phyloP scores from a whole-genome alignment of 805 yeast species.

The Saturnispora saitoi region DNA sequence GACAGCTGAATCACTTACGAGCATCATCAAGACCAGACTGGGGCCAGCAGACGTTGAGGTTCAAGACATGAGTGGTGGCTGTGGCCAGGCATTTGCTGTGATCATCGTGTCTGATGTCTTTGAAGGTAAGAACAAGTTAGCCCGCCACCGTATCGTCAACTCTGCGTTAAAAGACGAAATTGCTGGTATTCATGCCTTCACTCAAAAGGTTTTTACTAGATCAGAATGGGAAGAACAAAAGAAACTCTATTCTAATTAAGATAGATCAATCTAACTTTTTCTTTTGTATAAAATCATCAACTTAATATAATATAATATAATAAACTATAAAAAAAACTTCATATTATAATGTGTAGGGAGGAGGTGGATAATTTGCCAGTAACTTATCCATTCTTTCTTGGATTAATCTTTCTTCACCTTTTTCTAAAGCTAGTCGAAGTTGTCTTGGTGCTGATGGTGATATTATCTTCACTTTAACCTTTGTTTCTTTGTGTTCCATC shows the following conservation, averaged over 20 bases:
- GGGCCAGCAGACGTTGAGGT: slow-evolving; percentile 60
- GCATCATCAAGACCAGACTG: slow-evolving; percentile 46
- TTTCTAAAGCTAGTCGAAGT: background rate
- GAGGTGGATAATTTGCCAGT: background rate
- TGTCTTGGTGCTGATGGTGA: background rate
- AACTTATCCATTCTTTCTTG: background rate
- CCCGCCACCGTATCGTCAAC: slow-evolving; percentile 84
- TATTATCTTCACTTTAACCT: background rate
- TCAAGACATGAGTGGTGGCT: slow-evolving; percentile 80
- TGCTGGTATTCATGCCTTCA: slow-evolving; percentile 84
- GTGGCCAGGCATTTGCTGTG: slow-evolving; percentile 97
- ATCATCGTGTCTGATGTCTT: slow-evolving; percentile 69
- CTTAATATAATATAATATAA: background rate
- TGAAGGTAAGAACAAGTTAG: slow-evolving; percentile 71
- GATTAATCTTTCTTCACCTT: background rate
- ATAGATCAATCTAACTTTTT: background rate
- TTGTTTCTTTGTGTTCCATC: background rate
- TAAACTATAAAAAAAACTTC: background rate
- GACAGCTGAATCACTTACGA: slow-evolving; percentile 34
- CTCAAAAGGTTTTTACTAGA: slow-evolving; percentile 81
- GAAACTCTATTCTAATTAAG: slow-evolving; percentile 16
- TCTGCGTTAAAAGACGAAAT: slow-evolving; percentile 75
- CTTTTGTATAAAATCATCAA: background rate
- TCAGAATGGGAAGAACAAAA: slow-evolving; percentile 68
- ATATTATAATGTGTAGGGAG: background rate